Percentiles rank a stretch among this genome's conserved stretches.
Conservation (phyloP, 208 protist genomes). For the Polymyxa betae region DNA sequence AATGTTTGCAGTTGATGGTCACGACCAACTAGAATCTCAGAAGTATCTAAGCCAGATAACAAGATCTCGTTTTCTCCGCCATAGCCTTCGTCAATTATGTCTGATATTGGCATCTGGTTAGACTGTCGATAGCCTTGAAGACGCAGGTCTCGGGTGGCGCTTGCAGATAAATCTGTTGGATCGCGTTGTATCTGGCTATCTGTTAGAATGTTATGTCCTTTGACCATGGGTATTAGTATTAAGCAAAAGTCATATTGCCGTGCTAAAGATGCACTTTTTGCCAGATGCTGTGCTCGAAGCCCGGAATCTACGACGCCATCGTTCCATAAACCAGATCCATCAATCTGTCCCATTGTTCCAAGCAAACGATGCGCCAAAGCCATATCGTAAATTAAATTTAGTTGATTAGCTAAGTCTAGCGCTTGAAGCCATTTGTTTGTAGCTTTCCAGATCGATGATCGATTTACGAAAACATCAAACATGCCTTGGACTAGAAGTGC, state of each 20-base stretch:
- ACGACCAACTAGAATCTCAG: slow-evolving; percentile 1
- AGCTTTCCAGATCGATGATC: background rate
- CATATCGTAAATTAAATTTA: background rate
- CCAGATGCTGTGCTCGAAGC: background rate
- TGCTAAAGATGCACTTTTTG: background rate
- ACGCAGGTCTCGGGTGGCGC: slow-evolving; percentile 24
- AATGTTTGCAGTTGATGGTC: background rate
- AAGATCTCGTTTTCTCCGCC: background rate
- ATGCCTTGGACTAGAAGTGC: background rate
- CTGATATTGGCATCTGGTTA: background rate
- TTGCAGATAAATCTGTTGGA: background rate
- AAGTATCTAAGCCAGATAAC: background rate
- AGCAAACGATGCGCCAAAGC: slow-evolving; percentile 36
- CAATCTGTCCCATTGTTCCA: background rate
- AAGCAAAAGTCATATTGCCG: background rate
- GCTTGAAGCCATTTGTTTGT: background rate
- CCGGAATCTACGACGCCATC: background rate
- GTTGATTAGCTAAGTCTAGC: background rate
- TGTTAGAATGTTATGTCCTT: background rate
- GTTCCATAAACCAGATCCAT: background rate
- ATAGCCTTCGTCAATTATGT: slow-evolving; percentile 28
- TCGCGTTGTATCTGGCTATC: background rate
- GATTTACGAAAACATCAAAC: background rate
- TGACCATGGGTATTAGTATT: background rate
- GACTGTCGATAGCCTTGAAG: background rate